These are phyloP conservation scores for Saccharomycopsis vini DNA, from an alignment of 805 yeast species.

Conservation along the genomic window DNA sequence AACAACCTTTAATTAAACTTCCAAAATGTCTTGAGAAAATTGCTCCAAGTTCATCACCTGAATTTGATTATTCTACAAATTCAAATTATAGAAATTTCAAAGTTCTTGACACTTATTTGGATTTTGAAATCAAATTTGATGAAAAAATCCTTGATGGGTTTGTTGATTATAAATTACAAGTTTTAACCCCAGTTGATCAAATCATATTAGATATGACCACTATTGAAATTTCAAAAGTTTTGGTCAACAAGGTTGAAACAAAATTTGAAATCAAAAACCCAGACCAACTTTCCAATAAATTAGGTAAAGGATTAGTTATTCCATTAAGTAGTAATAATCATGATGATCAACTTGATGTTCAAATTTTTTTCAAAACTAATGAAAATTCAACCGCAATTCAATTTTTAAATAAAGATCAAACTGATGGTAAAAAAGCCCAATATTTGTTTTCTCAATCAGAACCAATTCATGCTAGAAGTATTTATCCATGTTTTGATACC, in stretches of 20 bases:
- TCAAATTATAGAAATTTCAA: conserved; percentile 57
- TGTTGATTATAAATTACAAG: conserved; percentile 38
- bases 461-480: conserved; percentile 81
- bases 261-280: conserved; percentile 27
- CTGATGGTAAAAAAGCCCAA: conserved; percentile 62
- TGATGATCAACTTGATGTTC: conserved; percentile 24
- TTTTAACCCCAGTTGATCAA: conserved; percentile 25
- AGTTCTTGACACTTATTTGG: conserved; percentile 43
- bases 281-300: conserved; percentile 33
- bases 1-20: conserved; percentile 7
- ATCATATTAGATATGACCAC: conserved; percentile 65
- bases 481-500: conserved; percentile 87
- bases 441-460: conserved; percentile 84
- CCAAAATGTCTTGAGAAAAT: conserved; percentile 13
- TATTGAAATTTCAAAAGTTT: conserved; percentile 38
- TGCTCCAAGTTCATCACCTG: conserved; percentile 28
- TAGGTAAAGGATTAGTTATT: conserved; percentile 50
- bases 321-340: conserved; percentile 1
- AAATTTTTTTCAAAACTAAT: conserved; percentile 60
- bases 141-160: conserved; percentile 44
- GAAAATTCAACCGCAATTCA: conserved; percentile 74
- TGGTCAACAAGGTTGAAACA: conserved; percentile 32
- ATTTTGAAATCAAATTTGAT: conserved; percentile 48
- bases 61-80: conserved; percentile 66
- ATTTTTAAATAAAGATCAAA: conserved; percentile 67